A percentile compares a stretch with the other conserved stretches of the same genome.
These are phyloP conservation scores for Penicillium nordicum DNA, from an alignment of 2,329 filamentous ascomycete species.

Conservation along the genomic window DNA sequence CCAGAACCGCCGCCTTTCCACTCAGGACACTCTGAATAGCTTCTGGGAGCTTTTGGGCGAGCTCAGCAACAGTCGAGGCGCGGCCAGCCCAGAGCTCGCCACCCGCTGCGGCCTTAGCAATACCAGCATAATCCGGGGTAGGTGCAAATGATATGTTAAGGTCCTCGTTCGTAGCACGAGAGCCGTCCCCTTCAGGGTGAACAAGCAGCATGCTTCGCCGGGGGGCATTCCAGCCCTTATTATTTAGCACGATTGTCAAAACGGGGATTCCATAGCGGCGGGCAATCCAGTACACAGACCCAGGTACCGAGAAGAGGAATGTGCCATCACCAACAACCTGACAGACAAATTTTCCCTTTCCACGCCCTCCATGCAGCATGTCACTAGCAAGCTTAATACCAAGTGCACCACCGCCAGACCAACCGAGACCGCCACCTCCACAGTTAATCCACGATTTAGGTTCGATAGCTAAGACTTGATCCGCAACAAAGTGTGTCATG, in stretches of 20 bases:
- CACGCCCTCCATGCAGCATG: conserved; percentile 45
- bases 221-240: conserved; percentile 69
- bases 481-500: conserved; percentile 62
- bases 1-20: conserved; percentile 60
- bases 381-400: conserved; percentile 72
- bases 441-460: conserved; percentile 79
- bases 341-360: conserved; percentile 58
- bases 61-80: conserved; percentile 55
- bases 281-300: conserved; percentile 66
- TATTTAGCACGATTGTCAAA: conserved; percentile 65
- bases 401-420: conserved; percentile 72
- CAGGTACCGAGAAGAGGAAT: conserved; percentile 63
- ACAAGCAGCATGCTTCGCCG: conserved; percentile 60
- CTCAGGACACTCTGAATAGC: conserved; percentile 58
- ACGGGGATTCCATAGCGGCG: conserved; percentile 64
- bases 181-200: conserved; percentile 62
- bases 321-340: conserved; percentile 67
- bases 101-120: conserved; percentile 63
- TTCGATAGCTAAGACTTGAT: conserved; percentile 65
- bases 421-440: conserved; percentile 74
- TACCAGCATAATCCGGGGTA: conserved; percentile 64
- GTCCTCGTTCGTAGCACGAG: conserved; percentile 60
- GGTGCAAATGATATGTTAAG: conserved; percentile 65
- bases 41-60: conserved; percentile 53
- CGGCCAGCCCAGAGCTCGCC: conserved; percentile 60